Percentiles rank a stretch among this genome's conserved stretches.
Conservation (phyloP, 805 yeast species). For the Ogataea haglerorum region DNA sequence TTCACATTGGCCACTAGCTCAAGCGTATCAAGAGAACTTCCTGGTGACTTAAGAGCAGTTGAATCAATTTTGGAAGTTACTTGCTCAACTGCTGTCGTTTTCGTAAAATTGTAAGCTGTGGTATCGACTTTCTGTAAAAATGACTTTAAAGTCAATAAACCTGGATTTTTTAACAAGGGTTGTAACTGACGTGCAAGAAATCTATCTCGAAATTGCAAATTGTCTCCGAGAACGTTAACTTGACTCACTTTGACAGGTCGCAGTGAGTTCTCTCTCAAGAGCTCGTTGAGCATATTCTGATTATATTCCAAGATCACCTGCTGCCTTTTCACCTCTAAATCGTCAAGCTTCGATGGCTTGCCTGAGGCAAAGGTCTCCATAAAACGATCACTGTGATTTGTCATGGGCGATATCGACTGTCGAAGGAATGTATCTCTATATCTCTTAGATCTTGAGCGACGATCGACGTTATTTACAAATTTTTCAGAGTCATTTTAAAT, state of each 20-base stretch:
- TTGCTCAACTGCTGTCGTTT: conserved; percentile 42
- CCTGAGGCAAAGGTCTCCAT: conserved; percentile 23
- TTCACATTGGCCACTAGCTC: conserved; percentile 29
- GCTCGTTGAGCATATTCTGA: conserved; percentile 23
- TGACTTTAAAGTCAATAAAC: conserved; percentile 35
- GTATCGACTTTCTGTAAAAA: conserved; percentile 41
- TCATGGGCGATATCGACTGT: conserved; percentile 5
- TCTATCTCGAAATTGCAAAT: conserved; percentile 38
- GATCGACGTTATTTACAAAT: conserved; percentile 8
- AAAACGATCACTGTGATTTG: conserved; percentile 20
- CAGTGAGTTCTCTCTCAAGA: conserved; percentile 31
- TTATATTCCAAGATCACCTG: conserved; percentile 30
- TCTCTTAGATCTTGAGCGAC: conserved; percentile 4
- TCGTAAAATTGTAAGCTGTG: conserved; percentile 41
- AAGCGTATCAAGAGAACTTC: conserved; percentile 21
- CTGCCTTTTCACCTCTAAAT: conserved; percentile 29
- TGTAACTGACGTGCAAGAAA: conserved; percentile 46
- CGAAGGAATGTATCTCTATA: too few species aligned
- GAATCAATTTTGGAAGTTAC: conserved; percentile 35
- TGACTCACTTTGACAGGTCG: conserved; percentile 42
- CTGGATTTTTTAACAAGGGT: conserved; percentile 41
- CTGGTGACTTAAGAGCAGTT: conserved; percentile 15
- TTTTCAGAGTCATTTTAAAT: conserved; percentile 7
- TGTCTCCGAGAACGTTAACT: conserved; percentile 48
- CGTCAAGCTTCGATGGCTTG: conserved; percentile 6